phyloP scores from a whole-genome alignment of 2,329 filamentous ascomycete species.

The Mollisia scopiformis region DNA sequence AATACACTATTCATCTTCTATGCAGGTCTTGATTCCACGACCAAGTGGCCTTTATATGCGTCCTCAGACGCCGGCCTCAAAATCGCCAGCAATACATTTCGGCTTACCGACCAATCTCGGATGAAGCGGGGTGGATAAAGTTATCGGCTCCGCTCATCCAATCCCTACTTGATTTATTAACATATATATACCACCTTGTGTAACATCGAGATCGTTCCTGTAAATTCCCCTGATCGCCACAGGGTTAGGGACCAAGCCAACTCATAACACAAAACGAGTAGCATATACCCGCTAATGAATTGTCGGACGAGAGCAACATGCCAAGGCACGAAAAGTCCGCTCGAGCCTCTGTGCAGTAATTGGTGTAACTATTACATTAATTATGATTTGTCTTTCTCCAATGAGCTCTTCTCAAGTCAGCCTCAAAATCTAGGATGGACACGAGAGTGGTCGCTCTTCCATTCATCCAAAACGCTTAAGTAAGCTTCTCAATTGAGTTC shows the following conservation, averaged over 20 bases:
- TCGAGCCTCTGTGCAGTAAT: neutral
- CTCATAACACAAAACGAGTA: neutral
- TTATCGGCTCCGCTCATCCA: neutral
- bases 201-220: neutral
- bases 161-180: neutral
- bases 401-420: neutral
- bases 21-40: neutral
- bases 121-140: slow-evolving; percentile 4
- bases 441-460: neutral
- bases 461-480: neutral
- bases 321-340: neutral
- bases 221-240: neutral
- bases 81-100: neutral
- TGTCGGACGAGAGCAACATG: neutral
- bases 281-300: neutral
- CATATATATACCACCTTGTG: neutral
- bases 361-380: neutral
- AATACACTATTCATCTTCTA: neutral
- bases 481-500: neutral
- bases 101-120: slow-evolving; percentile 3
- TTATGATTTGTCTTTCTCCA: neutral
- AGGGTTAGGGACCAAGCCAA: neutral
- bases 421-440: neutral
- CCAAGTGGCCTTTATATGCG: neutral
- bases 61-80: neutral